These are phyloP conservation scores for Gonium pectorale DNA, from an alignment of 139 green algal species.

Conservation along the genomic window DNA sequence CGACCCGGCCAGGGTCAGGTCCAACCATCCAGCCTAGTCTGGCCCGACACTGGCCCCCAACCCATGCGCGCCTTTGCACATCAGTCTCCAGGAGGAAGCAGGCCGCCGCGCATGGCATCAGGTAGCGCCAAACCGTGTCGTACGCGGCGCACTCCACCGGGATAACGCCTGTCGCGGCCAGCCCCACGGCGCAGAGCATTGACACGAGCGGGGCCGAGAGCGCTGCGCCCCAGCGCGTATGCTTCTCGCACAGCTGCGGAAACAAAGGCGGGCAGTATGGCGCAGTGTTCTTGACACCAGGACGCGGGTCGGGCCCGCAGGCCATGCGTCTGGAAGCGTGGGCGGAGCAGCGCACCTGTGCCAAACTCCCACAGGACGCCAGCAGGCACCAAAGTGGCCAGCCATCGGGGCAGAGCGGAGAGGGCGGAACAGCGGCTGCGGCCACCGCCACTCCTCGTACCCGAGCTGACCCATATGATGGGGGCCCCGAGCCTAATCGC, in stretches of 20 bases:
- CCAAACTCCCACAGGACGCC: neutral
- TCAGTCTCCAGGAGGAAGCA: constrained; percentile 80
- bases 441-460: neutral
- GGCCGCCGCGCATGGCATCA: constrained; percentile 75
- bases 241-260: constrained; percentile 1
- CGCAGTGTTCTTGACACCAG: too few relatives aligned
- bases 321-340: too few relatives aligned
- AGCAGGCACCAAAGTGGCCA: constrained; percentile 38
- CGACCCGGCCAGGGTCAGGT: too few relatives aligned
- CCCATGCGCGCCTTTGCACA: constrained; percentile 56
- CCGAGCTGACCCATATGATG: too few relatives aligned
- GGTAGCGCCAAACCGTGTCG: constrained; percentile 28
- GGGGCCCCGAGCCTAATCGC: too few relatives aligned
- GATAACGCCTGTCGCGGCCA: constrained; percentile 43
- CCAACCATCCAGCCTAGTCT: too few relatives aligned
- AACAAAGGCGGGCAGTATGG: too few relatives aligned
- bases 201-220: constrained; percentile 44
- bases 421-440: neutral
- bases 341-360: constrained; percentile 17
- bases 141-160: constrained; percentile 45
- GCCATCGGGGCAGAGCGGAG: neutral
- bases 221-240: constrained; percentile 22
- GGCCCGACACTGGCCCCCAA: too few relatives aligned
- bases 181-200: constrained; percentile 43
- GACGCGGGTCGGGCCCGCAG: too few relatives aligned